Evolutionary conservation across 2,329 filamentous ascomycete genomes (phyloP), one percentile per base, ranked within the genome.

Genomic region (Pseudodiploospora longispora): DNA sequence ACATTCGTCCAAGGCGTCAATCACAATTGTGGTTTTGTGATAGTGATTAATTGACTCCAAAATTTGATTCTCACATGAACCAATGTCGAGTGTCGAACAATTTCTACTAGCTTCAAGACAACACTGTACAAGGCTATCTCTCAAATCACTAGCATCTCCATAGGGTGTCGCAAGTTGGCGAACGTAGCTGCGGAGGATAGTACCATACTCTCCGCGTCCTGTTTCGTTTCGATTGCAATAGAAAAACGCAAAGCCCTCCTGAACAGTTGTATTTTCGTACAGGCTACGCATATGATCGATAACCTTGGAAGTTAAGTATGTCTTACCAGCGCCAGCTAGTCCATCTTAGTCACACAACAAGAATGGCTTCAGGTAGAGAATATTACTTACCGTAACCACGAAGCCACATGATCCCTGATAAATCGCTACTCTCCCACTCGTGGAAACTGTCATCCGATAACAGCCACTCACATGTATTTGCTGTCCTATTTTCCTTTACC

Each of bases 1-100:
- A n/a, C 47, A 50, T 29, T 54, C 47, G 30, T 54, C 52, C 4
- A 51, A 12, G 1, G 50, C 52, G 30, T 52, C 49, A 2, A 52
- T 30, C 27, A 48, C 35, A n/a, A 54, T 42, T 3, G 42, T 47
- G 0, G 39, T 44, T 28, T 43, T 44, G 1, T 40, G 27, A 27
- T 44, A 50, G 4, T 34, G 19, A n/a, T 43, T 48, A 1, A 47
- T 34, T 0, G 47, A 41, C 8, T 49, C 30, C 10, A 52, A 5
- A 6, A 50, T 38, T 4, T 52, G 31, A 1, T 40, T 27, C 8
- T 38, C 27, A 33, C 52, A 54, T 3, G 52, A 48, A 6, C 44
- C 33, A 7, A 30, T 35, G 3, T 10, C 40, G 2, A 52, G 38
- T 1, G 41, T 33, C 28, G 32, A 34, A 2, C 47, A 42, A 2